Evolutionary conservation across 495 filamentous ascomycete genomes (phyloP).

Genomic region (Trichoderma gamsii): DNA sequence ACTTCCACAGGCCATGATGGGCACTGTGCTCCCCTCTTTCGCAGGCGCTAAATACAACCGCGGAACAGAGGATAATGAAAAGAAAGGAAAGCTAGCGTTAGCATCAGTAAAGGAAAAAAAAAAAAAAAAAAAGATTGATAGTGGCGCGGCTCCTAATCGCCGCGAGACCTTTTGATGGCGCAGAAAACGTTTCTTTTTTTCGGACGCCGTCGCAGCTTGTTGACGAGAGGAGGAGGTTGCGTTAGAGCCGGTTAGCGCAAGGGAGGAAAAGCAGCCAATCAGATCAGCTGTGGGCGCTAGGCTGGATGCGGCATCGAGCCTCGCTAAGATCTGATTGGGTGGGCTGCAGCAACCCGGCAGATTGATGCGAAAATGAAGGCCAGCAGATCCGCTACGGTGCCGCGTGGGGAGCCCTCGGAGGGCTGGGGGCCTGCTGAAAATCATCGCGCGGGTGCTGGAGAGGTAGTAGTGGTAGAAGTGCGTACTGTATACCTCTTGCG

Average conservation of each 20-base stretch:
- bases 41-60: background rate
- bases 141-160: background rate
- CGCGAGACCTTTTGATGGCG: background rate
- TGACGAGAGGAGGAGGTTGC: conserved; percentile 2
- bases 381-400: background rate
- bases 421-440: background rate
- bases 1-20: background rate
- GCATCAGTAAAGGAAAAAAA: background rate
- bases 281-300: background rate
- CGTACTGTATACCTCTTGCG: too few relatives aligned
- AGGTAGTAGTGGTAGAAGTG: too few relatives aligned
- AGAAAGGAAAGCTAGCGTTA: background rate
- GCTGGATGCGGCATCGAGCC: background rate
- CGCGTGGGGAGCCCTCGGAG: background rate
- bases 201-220: background rate
- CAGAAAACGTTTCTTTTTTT: background rate
- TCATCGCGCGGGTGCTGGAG: too few relatives aligned
- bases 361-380: background rate
- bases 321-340: background rate
- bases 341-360: background rate
- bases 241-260: conserved; percentile 2
- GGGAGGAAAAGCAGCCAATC: background rate
- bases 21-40: background rate
- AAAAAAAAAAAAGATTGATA: too few relatives aligned
- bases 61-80: background rate